Conservation (phyloP, 2,329 filamentous ascomycete species). For the Alternaria brassicae region DNA sequence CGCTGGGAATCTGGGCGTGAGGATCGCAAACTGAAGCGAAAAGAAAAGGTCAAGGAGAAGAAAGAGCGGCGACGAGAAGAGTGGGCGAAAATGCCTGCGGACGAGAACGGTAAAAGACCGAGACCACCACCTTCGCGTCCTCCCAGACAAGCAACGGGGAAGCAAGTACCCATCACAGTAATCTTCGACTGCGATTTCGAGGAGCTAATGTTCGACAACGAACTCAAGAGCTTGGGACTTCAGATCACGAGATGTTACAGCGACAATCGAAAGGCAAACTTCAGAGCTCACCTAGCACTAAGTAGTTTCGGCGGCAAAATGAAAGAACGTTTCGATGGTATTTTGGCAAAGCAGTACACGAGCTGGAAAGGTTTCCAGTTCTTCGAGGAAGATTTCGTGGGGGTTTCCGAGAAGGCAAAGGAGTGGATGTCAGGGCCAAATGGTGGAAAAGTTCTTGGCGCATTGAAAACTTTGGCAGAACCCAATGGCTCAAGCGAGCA, state of each 20-base stretch:
- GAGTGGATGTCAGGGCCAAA: constrained; percentile 68
- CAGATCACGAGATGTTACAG: constrained; percentile 91
- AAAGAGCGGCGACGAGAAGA: constrained; percentile 59
- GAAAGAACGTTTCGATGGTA: constrained; percentile 78
- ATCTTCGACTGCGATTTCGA: constrained; percentile 94
- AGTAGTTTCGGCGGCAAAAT: constrained; percentile 79
- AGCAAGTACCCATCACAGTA: constrained; percentile 76
- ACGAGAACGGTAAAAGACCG: constrained; percentile 30
- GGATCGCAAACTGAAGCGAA: constrained; percentile 64
- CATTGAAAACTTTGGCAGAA: constrained; percentile 54
- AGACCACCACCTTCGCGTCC: constrained; percentile 26
- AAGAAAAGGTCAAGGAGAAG: constrained; percentile 62
- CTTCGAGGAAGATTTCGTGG: constrained; percentile 74
- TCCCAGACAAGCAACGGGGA: constrained; percentile 45
- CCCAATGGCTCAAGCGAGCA: constrained; percentile 53
- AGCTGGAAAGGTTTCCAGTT: constrained; percentile 83
- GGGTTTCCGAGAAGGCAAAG: constrained; percentile 70
- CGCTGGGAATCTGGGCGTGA: constrained; percentile 77
- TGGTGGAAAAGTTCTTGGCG: constrained; percentile 66
- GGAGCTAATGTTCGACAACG: constrained; percentile 84
- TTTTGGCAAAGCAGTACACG: constrained; percentile 73
- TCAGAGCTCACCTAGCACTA: constrained; percentile 74
- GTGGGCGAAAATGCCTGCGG: constrained; percentile 49
- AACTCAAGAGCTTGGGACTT: constrained; percentile 79
- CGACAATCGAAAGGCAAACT: constrained; percentile 76